Evolutionary conservation across 2,329 filamentous ascomycete species (phyloP), one percentile per base, ranked within the genome.

Genomic region (Zopfia rhizophila): DNA sequence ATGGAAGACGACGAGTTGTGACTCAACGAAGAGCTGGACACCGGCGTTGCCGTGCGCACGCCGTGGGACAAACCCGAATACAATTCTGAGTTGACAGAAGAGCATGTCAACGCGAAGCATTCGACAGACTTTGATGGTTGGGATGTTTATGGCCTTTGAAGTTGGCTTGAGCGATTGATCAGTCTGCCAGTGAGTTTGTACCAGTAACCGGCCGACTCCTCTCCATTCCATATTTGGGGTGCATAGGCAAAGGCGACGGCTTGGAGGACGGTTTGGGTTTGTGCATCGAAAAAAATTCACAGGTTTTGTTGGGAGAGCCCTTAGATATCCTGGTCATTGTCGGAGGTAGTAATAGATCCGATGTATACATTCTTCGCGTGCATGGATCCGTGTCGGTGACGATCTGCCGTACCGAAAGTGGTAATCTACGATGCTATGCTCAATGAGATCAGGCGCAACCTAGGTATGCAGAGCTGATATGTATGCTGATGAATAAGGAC

Each of bases 1-100:
- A 84, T 99, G 68, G 93, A 91, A 38, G 86, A 88, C 51, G 75
- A 81, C 65, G 89, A 92, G 75, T 81, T 92, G 74, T 97, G 91
- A 96, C 90, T 92, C 32, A 58, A 70, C 59, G 66, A 74, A 63
- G 74, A 75, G 53, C 66, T 75, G 50, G 62, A 61, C 23, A 60
- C 63, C 37, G 52, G 52, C 46, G 61, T 55, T 56, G 67, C 72
- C 28, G 69, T 64, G 50, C 69, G 70, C 51, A 72, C 69, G 35
- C 67, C 68, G 42, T 72, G 64, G 53, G 70, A 72, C 35, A 54
- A 47, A 32, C 21, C 33, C 12, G 21, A 60, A 21, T 43, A 43
- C 14, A 48, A 56, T 22, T 6, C 16, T 10, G 36, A 36, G 19
- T 21, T 35, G 35, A 43, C 37, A 41, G 27, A 46, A 16, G 38